Evolutionary conservation across 441 rosid species (phyloP).

Genomic region (Populus trichocarpa): DNA sequence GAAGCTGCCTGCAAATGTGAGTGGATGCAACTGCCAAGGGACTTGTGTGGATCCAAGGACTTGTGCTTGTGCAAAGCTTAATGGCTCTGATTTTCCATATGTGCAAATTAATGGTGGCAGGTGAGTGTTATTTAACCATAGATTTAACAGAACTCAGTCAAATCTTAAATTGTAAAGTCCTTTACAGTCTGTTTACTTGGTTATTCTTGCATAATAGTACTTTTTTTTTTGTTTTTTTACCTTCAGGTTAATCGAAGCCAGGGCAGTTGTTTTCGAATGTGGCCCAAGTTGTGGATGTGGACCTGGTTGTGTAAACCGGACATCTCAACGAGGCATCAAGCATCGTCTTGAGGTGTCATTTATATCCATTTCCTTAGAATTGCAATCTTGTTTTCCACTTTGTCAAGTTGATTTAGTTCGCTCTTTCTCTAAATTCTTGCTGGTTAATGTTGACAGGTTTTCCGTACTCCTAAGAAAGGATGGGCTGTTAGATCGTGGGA

Average conservation of each 20-base stretch:
- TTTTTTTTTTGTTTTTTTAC: slow-evolving; percentile 13
- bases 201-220: slow-evolving; percentile 7
- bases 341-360: slow-evolving; percentile 75
- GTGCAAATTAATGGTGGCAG: slow-evolving; percentile 84
- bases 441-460: slow-evolving; percentile 50
- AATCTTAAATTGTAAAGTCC: neutral
- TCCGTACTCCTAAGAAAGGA: slow-evolving; percentile 79
- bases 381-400: neutral
- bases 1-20: slow-evolving; percentile 48
- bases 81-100: slow-evolving; percentile 84
- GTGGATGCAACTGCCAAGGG: slow-evolving; percentile 68
- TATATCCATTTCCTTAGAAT: slow-evolving; percentile 1
- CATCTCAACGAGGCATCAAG: slow-evolving; percentile 66
- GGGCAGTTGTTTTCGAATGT: slow-evolving; percentile 82
- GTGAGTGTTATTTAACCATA: slow-evolving; percentile 30
- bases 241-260: slow-evolving; percentile 71
- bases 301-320: slow-evolving; percentile 67
- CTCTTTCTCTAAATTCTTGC: neutral
- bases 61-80: slow-evolving; percentile 80
- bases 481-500: slow-evolving; percentile 99
- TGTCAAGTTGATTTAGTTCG: neutral
- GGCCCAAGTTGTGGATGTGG: slow-evolving; percentile 93
- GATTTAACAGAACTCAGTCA: neutral
- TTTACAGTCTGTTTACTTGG: neutral
- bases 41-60: slow-evolving; percentile 52